Percentiles rank a stretch among this genome's conserved stretches.
phyloP scores from a whole-genome alignment of 768 basidiomycete genomes.

The Mycena latifolia region DNA sequence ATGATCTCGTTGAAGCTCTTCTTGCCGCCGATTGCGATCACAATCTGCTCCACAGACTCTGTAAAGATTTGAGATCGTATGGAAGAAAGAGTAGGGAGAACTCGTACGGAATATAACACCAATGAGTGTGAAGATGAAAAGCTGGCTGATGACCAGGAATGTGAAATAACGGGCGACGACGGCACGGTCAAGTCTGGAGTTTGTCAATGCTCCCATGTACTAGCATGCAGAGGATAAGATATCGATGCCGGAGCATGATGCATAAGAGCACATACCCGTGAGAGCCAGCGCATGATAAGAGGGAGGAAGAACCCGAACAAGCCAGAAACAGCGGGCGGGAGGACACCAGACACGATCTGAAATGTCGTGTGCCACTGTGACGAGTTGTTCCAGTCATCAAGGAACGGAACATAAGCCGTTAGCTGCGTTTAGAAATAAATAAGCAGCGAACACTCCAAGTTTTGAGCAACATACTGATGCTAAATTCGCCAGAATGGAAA shows the following conservation, averaged over 20 bases:
- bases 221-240: constrained; percentile 73
- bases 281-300: constrained; percentile 90
- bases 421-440: constrained; percentile 53
- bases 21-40: constrained; percentile 60
- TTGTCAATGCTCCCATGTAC: constrained; percentile 73
- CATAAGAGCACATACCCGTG: constrained; percentile 67
- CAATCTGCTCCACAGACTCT: constrained; percentile 59
- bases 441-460: constrained; percentile 10
- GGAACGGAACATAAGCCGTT: constrained; percentile 78
- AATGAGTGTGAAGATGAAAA: constrained; percentile 94
- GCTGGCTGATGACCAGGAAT: constrained; percentile 93
- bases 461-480: constrained; percentile 62
- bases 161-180: constrained; percentile 94
- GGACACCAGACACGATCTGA: constrained; percentile 89
- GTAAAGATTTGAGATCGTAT: constrained; percentile 15
- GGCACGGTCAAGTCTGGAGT: constrained; percentile 87
- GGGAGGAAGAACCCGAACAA: constrained; percentile 93
- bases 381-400: constrained; percentile 72
- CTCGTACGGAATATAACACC: constrained; percentile 89
- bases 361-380: constrained; percentile 72
- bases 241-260: constrained; percentile 61
- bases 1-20: constrained; percentile 62
- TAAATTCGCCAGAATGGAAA: constrained; percentile 94
- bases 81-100: not conserved
- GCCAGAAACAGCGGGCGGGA: constrained; percentile 91